These are phyloP conservation scores for Trametes sp. DNA, from an alignment of 1,284 basidiomycete genomes.

Conservation along the genomic window DNA sequence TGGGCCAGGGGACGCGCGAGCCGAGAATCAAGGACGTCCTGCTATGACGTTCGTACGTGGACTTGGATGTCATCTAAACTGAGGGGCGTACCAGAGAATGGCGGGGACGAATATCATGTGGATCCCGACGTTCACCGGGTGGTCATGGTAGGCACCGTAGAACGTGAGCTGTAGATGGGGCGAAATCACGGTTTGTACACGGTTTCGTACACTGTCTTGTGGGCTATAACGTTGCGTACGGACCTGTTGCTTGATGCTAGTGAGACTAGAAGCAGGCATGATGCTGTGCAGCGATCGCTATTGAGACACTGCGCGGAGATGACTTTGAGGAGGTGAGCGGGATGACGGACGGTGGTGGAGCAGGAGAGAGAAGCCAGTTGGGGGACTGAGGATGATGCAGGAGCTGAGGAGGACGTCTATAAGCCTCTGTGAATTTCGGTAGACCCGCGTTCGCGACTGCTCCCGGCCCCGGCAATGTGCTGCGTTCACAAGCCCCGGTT, in stretches of 20 bases:
- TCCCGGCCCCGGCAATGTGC: neutral
- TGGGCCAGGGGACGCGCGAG: slow-evolving; percentile 59
- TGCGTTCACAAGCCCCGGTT: neutral
- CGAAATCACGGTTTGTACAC: neutral
- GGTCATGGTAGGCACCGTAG: slow-evolving; percentile 89
- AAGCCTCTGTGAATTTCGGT: neutral
- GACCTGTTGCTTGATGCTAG: slow-evolving; percentile 69
- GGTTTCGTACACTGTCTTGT: no score
- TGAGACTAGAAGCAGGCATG: slow-evolving; percentile 53
- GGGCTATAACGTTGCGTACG: slow-evolving; percentile 14
- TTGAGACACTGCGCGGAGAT: neutral
- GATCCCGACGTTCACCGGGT: slow-evolving; percentile 80
- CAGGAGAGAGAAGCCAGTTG: neutral
- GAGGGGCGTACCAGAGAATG: slow-evolving; percentile 72
- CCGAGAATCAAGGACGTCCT: slow-evolving; percentile 74
- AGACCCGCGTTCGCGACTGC: neutral
- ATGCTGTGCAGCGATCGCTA: slow-evolving; percentile 31
- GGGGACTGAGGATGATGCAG: no score
- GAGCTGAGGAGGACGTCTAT: no score
- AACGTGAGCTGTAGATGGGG: slow-evolving; percentile 69
- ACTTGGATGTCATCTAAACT: neutral
- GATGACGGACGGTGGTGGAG: slow-evolving; percentile 5
- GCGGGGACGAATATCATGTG: slow-evolving; percentile 86
- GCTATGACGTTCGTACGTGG: slow-evolving; percentile 2
- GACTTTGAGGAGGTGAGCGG: neutral